These are phyloP conservation scores for Fagus crenata DNA, from an alignment of 306 rosid species.

Conservation along the genomic window DNA sequence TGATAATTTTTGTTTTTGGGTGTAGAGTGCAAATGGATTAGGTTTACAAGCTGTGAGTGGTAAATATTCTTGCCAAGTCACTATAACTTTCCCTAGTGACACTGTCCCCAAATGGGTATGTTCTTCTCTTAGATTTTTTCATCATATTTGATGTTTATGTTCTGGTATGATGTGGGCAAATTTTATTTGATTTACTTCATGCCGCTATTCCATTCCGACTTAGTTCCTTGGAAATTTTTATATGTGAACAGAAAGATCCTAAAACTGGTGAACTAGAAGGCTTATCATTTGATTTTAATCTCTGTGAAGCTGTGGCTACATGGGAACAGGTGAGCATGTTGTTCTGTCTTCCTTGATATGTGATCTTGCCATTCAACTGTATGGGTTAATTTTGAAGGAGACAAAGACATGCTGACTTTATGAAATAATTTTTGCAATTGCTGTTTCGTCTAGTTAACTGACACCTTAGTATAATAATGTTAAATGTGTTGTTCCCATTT, in stretches of 20 bases:
- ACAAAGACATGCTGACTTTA: constrained; percentile 15
- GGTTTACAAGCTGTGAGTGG: constrained; percentile 64
- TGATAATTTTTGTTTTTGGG: constrained; percentile 19
- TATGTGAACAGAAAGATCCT: constrained; percentile 73
- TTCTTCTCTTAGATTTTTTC: constrained; percentile 16
- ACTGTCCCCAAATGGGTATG: constrained; percentile 95
- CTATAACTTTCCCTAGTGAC: constrained; percentile 65
- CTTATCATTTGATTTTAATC: constrained; percentile 73
- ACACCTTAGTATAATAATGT: not conserved
- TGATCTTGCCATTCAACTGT: constrained; percentile 6
- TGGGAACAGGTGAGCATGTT: constrained; percentile 83
- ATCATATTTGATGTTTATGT: constrained; percentile 14
- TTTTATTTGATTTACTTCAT: not conserved
- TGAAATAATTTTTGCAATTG: constrained; percentile 12
- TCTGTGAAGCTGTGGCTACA: constrained; percentile 92
- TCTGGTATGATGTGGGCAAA: constrained; percentile 8
- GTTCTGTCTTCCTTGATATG: constrained; percentile 9
- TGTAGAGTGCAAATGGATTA: constrained; percentile 87
- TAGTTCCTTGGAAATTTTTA: constrained; percentile 28
- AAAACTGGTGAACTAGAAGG: constrained; percentile 92
- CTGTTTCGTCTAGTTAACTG: constrained; percentile 8
- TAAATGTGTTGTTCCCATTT: not conserved
- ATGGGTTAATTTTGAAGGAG: not conserved
- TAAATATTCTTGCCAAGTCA: constrained; percentile 65
- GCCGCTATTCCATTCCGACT: not conserved